phyloP scores from a whole-genome alignment of 73 alveolate genomes.

The Durusdinium trenchii region DNA sequence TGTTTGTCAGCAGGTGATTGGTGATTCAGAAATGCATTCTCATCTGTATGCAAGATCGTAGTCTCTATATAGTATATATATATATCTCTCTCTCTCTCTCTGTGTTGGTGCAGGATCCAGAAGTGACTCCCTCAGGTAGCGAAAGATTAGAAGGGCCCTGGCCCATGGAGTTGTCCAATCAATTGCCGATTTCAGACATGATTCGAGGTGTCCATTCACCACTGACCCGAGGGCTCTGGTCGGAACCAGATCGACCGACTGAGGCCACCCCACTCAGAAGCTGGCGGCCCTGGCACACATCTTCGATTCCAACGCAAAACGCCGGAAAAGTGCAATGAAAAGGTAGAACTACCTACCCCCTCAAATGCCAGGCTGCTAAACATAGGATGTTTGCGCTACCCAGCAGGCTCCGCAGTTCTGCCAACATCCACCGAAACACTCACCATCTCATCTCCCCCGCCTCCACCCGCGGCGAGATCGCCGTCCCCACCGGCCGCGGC shows the following conservation, averaged over 20 bases:
- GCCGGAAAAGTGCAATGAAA: background rate
- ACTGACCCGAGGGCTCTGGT: background rate
- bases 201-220: background rate
- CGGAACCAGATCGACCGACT: background rate
- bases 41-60: no score
- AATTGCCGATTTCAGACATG: background rate
- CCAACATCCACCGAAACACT: no score
- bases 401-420: background rate
- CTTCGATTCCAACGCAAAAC: no score
- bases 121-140: background rate
- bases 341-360: background rate
- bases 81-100: no score
- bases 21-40: no score
- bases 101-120: no score
- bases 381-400: background rate
- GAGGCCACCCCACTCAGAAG: constrained; percentile 1
- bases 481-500: constrained; percentile 21
- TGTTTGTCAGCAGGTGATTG: no score
- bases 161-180: background rate
- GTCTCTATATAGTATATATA: no score
- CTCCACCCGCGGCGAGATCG: constrained; percentile 70
- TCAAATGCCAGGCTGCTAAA: background rate
- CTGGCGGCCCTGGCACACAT: constrained; percentile 70
- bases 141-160: background rate
- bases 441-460: background rate